These are phyloP conservation scores for Ogataea trehaloabstinens DNA, from an alignment of 805 yeast genomes.

Conservation along the genomic window DNA sequence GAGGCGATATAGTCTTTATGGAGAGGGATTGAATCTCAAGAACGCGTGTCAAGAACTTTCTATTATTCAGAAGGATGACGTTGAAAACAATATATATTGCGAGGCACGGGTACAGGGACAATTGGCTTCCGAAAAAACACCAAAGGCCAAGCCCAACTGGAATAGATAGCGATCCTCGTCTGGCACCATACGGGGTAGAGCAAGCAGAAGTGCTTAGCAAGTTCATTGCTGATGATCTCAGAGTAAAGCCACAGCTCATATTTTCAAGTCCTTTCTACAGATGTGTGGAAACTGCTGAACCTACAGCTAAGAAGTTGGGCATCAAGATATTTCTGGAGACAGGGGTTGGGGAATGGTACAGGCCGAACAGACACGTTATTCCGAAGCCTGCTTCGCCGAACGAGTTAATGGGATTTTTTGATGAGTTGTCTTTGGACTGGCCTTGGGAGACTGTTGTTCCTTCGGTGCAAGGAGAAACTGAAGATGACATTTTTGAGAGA, in stretches of 20 bases:
- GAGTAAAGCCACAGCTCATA: constrained; percentile 66
- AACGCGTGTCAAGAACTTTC: no score
- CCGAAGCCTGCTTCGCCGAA: constrained; percentile 66
- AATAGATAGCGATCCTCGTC: constrained; percentile 81
- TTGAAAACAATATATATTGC: constrained; percentile 64
- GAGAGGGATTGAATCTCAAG: no score
- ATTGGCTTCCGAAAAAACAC: constrained; percentile 82
- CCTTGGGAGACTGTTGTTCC: constrained; percentile 56
- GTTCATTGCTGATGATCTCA: constrained; percentile 43
- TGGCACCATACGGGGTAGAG: constrained; percentile 83
- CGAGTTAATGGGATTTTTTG: constrained; percentile 53
- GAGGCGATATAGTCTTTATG: no score
- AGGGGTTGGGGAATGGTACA: constrained; percentile 93
- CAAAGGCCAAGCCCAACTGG: constrained; percentile 90
- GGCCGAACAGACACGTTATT: constrained; percentile 60
- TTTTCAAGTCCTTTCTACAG: constrained; percentile 85
- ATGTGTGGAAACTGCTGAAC: constrained; percentile 79
- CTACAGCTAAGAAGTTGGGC: constrained; percentile 59
- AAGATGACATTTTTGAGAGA: constrained; percentile 64
- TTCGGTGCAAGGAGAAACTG: constrained; percentile 68
- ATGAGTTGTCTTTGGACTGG: constrained; percentile 45
- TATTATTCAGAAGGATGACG: constrained; percentile 40
- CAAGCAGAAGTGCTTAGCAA: constrained; percentile 82
- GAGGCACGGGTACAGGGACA: constrained; percentile 88
- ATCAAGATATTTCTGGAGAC: constrained; percentile 66